Conservation (phyloP, 2,329 filamentous ascomycete species). For the Septoria petroselini region DNA sequence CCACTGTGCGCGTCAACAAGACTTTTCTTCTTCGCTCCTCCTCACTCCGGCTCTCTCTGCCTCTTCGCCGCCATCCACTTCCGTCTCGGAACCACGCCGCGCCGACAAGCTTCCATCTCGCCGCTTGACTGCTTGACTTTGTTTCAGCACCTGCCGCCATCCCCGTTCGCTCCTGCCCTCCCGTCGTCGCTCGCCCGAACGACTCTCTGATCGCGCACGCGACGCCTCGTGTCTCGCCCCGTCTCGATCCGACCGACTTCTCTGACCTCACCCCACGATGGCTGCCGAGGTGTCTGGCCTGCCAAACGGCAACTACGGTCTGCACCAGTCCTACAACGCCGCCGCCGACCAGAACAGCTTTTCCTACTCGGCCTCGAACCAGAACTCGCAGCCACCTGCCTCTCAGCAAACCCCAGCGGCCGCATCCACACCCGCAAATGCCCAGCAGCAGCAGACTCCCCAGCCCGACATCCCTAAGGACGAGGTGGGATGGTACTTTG, state of each 20-base stretch:
- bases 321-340: constrained; percentile 41
- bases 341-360: constrained; percentile 36
- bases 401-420: constrained; percentile 23
- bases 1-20: no score
- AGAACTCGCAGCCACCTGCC: constrained; percentile 29
- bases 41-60: background rate
- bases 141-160: background rate
- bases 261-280: constrained; percentile 34
- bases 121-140: constrained; percentile 8
- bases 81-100: background rate
- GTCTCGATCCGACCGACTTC: background rate
- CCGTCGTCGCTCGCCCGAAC: background rate
- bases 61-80: no score
- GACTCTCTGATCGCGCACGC: background rate
- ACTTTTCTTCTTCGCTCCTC: no score
- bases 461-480: constrained; percentile 65
- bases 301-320: constrained; percentile 51
- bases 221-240: background rate
- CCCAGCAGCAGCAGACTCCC: constrained; percentile 19
- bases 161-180: constrained; percentile 3
- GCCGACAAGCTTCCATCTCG: constrained; percentile 1
- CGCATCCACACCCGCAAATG: constrained; percentile 28
- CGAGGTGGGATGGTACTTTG: constrained; percentile 98
- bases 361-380: constrained; percentile 35
- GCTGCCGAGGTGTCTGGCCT: constrained; percentile 41